Conservation (phyloP, 140 eudicot species). For the Bidens hawaiensis region DNA sequence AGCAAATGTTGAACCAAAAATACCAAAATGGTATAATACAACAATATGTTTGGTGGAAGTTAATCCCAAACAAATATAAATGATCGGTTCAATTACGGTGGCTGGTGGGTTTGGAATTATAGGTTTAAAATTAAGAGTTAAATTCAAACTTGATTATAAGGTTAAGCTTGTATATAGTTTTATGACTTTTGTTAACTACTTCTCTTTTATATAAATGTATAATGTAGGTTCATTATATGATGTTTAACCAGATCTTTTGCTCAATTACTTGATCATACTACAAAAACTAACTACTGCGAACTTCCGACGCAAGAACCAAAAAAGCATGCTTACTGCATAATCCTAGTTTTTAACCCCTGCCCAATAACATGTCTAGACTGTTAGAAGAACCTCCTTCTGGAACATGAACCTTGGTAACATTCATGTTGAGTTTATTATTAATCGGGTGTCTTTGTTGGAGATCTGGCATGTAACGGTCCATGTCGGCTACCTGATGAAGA, state of each 20-base stretch:
- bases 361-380: constrained; percentile 56
- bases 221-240: background rate
- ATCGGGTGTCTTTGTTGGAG: constrained; percentile 30
- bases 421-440: constrained; percentile 17
- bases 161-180: background rate
- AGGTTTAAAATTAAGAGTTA: no score
- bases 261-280: background rate
- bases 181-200: background rate
- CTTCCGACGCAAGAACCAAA: background rate
- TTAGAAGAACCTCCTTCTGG: constrained; percentile 37
- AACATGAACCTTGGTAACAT: constrained; percentile 35
- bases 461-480: constrained; percentile 37
- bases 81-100: no score
- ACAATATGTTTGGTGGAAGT: no score
- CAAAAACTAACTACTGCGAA: background rate
- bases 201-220: no score
- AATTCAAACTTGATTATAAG: no score
- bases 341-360: constrained; percentile 39
- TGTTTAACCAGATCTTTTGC: background rate
- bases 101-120: no score
- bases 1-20: no score
- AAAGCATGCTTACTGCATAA: constrained; percentile 4
- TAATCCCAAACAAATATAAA: no score
- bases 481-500: constrained; percentile 56
- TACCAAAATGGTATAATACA: no score